Base-by-base conservation (phyloP, 140 eudicot species). In the Anethum foeniculum region DNA sequence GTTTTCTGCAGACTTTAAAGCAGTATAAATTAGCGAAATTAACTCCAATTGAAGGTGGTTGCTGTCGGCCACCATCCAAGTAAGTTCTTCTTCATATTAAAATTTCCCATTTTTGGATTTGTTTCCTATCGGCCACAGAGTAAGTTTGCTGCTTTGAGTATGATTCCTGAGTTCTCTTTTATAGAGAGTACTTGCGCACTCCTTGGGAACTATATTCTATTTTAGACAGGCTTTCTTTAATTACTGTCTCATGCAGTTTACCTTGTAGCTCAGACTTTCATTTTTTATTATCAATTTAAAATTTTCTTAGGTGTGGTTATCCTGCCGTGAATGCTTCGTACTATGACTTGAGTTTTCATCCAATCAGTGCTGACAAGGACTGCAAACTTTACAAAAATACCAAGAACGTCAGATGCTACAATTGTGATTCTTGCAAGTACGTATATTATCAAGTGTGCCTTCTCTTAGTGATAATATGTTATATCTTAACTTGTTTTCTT, bases 1-100 rank as follows among this genome's bases (percentile, higher is more conserved):
- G 77, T 77, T 75, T 71, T 65, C 23, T 88, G 82, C 91, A 94
- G 97, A 90, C 85, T 79, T 82, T 90, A 13, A 91, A 88, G 85
- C 89, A 91, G 77, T 94, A 81, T 82, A 90, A 86, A 81, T 75
- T 47, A 39, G 98, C 94, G 13, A 81, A 86, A 80, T 79, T 94
- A 80, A 91, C 90, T 78, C 97, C 98, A 34, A 86, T 94, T 44
- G 98, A 94, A 88, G 96, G 96, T 43, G 92, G 97, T 71, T 94
- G 98, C 85, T 94, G 98, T 78, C 86, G 97, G 68, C 98, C 98
- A 41, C 97, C 97, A 38, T 93, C 98, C 54, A 89, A 91, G 98
- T 94, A 90, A 39, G 92, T 82, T 62, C 73, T 79, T 75, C 80
- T 28, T 7, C 21, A 54, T 32, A 10, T 18, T 7, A 16, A 16